These are phyloP conservation scores for Neofusicoccum cordaticola DNA, from an alignment of 2,329 filamentous ascomycete genomes.

Conservation along the genomic window DNA sequence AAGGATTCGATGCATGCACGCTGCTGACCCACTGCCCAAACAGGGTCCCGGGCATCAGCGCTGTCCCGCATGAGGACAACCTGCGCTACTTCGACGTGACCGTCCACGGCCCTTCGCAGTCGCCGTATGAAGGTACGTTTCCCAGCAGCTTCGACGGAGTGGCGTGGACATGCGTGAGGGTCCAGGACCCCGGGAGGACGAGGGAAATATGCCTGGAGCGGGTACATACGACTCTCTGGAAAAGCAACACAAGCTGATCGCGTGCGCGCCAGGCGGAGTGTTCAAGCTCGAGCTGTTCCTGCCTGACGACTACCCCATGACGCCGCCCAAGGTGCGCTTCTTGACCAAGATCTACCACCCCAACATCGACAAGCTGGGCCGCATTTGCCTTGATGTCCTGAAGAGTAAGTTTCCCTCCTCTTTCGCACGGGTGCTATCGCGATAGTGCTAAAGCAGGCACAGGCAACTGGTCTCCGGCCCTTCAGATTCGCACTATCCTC, in stretches of 20 bases:
- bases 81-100: conserved; percentile 97
- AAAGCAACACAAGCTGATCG: background rate
- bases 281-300: conserved; percentile 98
- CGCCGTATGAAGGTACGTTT: conserved; percentile 85
- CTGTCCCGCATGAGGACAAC: conserved; percentile 94
- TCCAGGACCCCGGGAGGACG: background rate
- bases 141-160: too few relatives aligned
- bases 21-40: conserved; percentile 2
- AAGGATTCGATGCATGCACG: background rate
- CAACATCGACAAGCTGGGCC: conserved; percentile 95
- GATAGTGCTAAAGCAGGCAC: conserved; percentile 14
- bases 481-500: conserved; percentile 98
- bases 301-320: conserved; percentile 99
- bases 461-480: conserved; percentile 98
- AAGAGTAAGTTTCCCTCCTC: conserved; percentile 66
- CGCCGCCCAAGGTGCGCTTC: conserved; percentile 96
- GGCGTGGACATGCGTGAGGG: background rate
- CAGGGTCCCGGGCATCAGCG: conserved; percentile 94
- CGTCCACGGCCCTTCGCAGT: conserved; percentile 87
- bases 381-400: conserved; percentile 94
- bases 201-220: too few relatives aligned
- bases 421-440: background rate
- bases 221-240: background rate
- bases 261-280: conserved; percentile 60
- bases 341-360: conserved; percentile 99